Evolutionary conservation across 2,329 filamentous ascomycete species (phyloP).

Genomic region (Chalaropsis thielavioides): DNA sequence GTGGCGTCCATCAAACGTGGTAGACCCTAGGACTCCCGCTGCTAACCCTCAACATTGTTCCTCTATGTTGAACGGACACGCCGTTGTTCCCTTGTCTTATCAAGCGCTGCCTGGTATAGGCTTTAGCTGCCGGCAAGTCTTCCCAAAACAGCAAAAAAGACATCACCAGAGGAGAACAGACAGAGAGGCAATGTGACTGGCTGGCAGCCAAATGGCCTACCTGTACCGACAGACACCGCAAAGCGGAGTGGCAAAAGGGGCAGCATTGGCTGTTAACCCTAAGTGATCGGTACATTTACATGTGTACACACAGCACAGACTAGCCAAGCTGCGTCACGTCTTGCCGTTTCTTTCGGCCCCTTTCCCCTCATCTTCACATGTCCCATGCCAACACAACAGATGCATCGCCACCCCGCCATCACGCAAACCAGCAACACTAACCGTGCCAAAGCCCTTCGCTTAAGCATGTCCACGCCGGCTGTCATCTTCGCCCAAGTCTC

Average conservation of each 20-base stretch:
- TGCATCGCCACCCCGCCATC: too few relatives aligned
- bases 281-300: neutral
- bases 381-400: neutral
- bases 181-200: too few relatives aligned
- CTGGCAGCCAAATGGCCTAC: too few relatives aligned
- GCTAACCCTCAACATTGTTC: neutral
- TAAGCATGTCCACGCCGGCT: neutral
- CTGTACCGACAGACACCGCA: neutral
- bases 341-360: neutral
- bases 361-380: neutral
- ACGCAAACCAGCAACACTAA: neutral
- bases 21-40: too few relatives aligned
- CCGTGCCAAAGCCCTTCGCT: neutral
- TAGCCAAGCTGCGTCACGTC: too few relatives aligned
- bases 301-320: neutral
- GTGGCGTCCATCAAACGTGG: neutral
- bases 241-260: neutral
- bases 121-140: too few relatives aligned
- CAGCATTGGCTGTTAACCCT: neutral
- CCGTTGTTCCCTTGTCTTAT: neutral
- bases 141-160: too few relatives aligned
- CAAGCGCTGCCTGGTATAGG: neutral
- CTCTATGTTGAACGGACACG: neutral
- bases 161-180: too few relatives aligned
- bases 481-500: neutral